A percentile compares a stretch with the other conserved stretches of the same genome.
Conservation (phyloP, 345 rosid species). For the Eucalyptus cloeziana region DNA sequence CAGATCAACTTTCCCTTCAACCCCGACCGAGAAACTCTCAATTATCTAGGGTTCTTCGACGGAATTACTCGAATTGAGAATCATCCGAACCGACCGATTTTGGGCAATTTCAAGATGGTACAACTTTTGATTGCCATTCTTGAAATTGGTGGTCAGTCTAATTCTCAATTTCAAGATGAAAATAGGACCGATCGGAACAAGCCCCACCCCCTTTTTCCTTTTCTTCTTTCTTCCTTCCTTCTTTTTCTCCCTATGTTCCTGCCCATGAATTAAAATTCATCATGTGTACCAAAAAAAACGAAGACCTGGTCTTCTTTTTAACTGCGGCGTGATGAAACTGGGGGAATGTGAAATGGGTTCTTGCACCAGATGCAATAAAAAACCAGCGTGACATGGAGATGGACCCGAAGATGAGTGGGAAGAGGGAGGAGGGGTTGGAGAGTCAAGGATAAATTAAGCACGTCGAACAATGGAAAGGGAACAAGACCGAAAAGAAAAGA, state of each 20-base stretch:
- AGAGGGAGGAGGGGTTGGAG: not conserved
- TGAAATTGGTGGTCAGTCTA: fast-evolving
- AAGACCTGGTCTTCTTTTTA: not conserved
- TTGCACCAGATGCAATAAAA: not conserved
- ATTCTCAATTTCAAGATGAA: fast-evolving
- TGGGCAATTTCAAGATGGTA: fast-evolving
- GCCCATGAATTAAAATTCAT: not conserved
- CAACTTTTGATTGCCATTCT: too few relatives aligned
- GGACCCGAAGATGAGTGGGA: not conserved
- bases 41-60: not conserved
- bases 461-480: not conserved
- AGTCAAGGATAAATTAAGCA: not conserved
- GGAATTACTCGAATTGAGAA: fast-evolving
- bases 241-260: not conserved
- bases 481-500: not conserved
- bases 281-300: not conserved
- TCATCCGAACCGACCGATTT: fast-evolving
- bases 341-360: not conserved
- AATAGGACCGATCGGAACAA: fast-evolving
- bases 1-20: not conserved
- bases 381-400: not conserved
- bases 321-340: not conserved
- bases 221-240: not conserved
- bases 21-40: not conserved
- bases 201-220: not conserved